A percentile compares a stretch with the other conserved stretches of the same genome.
phyloP scores from a whole-genome alignment of 257 asterid genomes.

The Leptodermis oblonga region DNA sequence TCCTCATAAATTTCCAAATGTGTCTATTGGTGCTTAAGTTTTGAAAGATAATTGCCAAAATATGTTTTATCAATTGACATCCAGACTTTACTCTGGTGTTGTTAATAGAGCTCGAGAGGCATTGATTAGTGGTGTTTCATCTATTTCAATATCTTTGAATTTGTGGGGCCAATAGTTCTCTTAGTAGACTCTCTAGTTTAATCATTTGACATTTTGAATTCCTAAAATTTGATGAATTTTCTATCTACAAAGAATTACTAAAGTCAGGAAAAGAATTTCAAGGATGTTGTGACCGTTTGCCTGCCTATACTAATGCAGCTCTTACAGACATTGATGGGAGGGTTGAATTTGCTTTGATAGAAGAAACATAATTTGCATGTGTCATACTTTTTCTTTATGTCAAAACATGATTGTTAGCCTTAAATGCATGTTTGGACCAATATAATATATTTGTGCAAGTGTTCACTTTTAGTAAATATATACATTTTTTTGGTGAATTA shows the following conservation, averaged over 20 bases:
- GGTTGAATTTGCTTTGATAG: too few relatives aligned
- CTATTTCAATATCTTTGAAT: slow-evolving; percentile 83
- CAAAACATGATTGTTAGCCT: too few relatives aligned
- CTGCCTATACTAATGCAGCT: slow-evolving; percentile 71
- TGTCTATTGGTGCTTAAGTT: slow-evolving; percentile 2
- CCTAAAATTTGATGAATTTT: slow-evolving; percentile 16
- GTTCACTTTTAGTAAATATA: too few relatives aligned
- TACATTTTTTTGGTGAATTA: too few relatives aligned
- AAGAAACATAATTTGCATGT: too few relatives aligned
- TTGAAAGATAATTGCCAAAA: slow-evolving; percentile 4
- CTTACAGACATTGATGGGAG: slow-evolving; percentile 71
- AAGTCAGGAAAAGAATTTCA: slow-evolving; percentile 78
- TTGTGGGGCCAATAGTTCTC: slow-evolving; percentile 50
- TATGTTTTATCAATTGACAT: slow-evolving; percentile 6
- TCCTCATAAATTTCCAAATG: neutral
- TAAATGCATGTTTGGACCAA: too few relatives aligned
- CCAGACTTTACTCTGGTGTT: slow-evolving; percentile 84
- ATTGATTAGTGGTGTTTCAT: slow-evolving; percentile 73
- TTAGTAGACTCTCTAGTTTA: neutral
- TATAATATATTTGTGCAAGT: too few relatives aligned
- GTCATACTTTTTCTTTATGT: too few relatives aligned
- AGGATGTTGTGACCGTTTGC: slow-evolving; percentile 83
- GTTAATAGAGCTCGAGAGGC: slow-evolving; percentile 99
- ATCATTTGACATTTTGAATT: slow-evolving; percentile 4
- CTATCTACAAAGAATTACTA: slow-evolving; percentile 65